Base-by-base conservation (phyloP, 176 grass and related monocot species). In the Eragrostis curvula region DNA sequence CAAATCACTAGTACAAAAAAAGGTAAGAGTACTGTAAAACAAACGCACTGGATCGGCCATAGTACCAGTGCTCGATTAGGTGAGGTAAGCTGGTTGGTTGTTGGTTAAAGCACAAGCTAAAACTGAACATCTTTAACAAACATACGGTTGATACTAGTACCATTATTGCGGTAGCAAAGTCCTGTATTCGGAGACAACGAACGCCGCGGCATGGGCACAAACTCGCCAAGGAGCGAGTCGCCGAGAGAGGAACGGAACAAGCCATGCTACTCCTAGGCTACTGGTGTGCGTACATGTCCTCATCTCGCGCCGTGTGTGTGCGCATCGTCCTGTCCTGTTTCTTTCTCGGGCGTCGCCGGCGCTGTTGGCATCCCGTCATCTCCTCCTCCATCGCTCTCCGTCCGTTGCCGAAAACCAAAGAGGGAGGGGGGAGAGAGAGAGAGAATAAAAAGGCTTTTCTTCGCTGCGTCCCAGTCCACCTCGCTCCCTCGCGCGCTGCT, bases 391-490 rank as follows among this genome's bases (percentile, higher is more conserved):
- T 70, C 44, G 47, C 21, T 23, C 12, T 41, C 70, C 63, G 8
- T 81, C 42, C n/a, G 32, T 73, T n/a, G 17, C 42, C 55, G 3
- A 36, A 5, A 75, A 28, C 20, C 48, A 30, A 58, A 48, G 8
- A 2, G 18, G 8, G n/a, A 25, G 7, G 60, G 5, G 49, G 17
- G 57, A 16, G 25, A 3, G 29, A 18, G 23, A 4, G 47, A 30
- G 8, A 24, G 78, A 87, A 87, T 75, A 87, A 81, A 87, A 81
- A 48, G 70, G 40, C 52, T 52, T 36, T 36, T 36, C 32, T 36
- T 36, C 32, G 32, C 32, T 36, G 32, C 32, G 32, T 36, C 32
- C 32, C 32, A 36, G 32, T 36, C 32, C 32, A 36, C 32, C 32
- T 36, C 32, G 32, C 32, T 36, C 32, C 32, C 32, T 36, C 32